Conservation (phyloP, 2,329 filamentous ascomycete species). For the Cryphonectria radicalis region DNA sequence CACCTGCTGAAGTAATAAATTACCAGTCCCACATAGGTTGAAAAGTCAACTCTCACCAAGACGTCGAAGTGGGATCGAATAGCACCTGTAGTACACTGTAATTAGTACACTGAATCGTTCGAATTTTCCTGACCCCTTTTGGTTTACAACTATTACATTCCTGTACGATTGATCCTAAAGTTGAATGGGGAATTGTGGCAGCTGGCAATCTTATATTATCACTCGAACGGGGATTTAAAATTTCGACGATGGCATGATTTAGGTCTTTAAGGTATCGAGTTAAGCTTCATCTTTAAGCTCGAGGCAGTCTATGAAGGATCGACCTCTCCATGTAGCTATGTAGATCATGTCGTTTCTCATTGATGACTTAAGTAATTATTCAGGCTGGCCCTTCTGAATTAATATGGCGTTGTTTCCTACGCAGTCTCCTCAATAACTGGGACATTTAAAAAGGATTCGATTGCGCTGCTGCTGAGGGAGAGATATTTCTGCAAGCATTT, state of each 20-base stretch:
- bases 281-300: neutral
- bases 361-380: too few species aligned
- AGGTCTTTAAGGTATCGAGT: neutral
- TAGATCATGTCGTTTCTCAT: too few species aligned
- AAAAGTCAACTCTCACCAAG: neutral
- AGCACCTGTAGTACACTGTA: neutral
- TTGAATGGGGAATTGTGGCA: neutral
- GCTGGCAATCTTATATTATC: neutral
- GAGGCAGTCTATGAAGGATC: neutral
- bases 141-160: neutral
- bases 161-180: neutral
- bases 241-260: neutral
- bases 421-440: too few species aligned
- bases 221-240: neutral
- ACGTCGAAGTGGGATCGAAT: neutral
- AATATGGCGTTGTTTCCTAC: too few species aligned
- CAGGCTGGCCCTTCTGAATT: too few species aligned
- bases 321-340: neutral
- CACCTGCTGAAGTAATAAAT: neutral
- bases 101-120: neutral
- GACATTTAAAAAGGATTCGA: too few species aligned
- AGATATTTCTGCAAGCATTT: too few species aligned
- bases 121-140: neutral
- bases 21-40: neutral
- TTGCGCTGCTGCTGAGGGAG: too few species aligned